Base-by-base conservation (phyloP, 23 red algal genomes). In the Gracilaria vermiculophylla region DNA sequence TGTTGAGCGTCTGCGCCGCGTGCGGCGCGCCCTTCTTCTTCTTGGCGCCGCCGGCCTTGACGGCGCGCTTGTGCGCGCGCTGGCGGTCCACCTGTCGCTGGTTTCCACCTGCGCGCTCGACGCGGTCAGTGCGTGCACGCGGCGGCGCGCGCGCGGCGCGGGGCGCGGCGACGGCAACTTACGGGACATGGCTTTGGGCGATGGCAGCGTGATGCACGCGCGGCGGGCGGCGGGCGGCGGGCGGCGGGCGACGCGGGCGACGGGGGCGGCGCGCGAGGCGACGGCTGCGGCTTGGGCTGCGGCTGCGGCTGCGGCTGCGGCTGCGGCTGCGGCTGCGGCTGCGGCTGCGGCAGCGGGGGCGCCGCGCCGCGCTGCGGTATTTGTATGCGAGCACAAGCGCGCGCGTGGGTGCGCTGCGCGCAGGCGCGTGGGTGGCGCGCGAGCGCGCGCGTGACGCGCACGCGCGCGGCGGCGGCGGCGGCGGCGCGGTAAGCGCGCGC, bases 51-150 rank as follows among this genome's bases (percentile, higher is more conserved):
- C 48, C 58, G 16, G 67, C 66, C 69, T 55, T 77, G 13, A 74
- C 83, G 33, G 65, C 69, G 28, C 83, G 83, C 70, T 88, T 88
- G 69, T 88, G 83, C n/a, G 83, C 48, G 39, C 83, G 83, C 24
- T 75, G 67, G 42, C 83, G 64, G 66, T 88, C 83, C 33, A 88
- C 83, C 47, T 88, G 58, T 47, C 83, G 65, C 53, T 88, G 83
- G 48, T 88, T 88, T 77, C 83, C 83, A 1, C 83, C 80, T 85
- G 57, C 0, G 61, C 3, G 61, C 2, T 3, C 3, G 15, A 35
- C 3, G 37, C 8, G 19, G 55, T 6, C 27, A 39, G 21, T 66
- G 29, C 10, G 36, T 10, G 61, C 27, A 14, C 9, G 24, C 64
- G 33, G 34, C 2, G 64, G 34, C 1, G 8, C 16, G 33, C 34